Evolutionary conservation across 371 early-diverging fungal genomes (phyloP), one percentile per base, ranked within the genome.

Genomic region (Syncephalastrum racemosum): DNA sequence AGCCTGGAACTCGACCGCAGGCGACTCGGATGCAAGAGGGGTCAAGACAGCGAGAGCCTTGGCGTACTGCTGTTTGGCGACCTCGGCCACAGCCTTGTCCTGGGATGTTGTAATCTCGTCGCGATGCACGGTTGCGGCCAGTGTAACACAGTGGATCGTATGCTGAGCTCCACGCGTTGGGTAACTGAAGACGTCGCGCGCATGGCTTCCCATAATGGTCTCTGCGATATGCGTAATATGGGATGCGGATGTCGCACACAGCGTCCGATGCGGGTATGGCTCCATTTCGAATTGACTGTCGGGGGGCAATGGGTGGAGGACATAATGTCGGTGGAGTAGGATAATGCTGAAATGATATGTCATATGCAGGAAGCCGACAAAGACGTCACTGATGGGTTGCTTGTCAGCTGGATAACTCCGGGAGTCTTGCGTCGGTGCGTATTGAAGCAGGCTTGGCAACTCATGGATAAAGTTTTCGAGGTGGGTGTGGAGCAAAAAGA

Each of bases 311-410:
- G 70, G 71, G n/a, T 61, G 53, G 5, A 58, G 55, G 8, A 79
- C 73, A 60, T 84, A 90, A 4, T 89, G 90, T 4, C 91, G 87
- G 62, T 95, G 93, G 6, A 95, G 77, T 23, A 93, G 56, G 59
- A 92, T 88, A 51, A 90, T 59, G 54, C 88, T 80, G 7, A 87
- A 86, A 67, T 93, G 88, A 77, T 90, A 95, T 2, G 89, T 82
- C 55, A 92, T 84, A 62, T 92, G 90, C 14, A 90, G 64, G 46
- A 74, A 72, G 1, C 75, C 76, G 36, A 68, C 63, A 56, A 67
- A 74, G 2, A 61, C 58, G 46, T 72, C 74, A 8, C 47, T 51
- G 63, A 82, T 58, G 56, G 77, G 52, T 64, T 77, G 63, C 54
- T 69, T 64, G 56, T 85, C 61, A 63, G 67, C 57, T 64, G 82